Conservation (phyloP, 768 basidiomycete species). For the Leccinum longicurvipes region DNA sequence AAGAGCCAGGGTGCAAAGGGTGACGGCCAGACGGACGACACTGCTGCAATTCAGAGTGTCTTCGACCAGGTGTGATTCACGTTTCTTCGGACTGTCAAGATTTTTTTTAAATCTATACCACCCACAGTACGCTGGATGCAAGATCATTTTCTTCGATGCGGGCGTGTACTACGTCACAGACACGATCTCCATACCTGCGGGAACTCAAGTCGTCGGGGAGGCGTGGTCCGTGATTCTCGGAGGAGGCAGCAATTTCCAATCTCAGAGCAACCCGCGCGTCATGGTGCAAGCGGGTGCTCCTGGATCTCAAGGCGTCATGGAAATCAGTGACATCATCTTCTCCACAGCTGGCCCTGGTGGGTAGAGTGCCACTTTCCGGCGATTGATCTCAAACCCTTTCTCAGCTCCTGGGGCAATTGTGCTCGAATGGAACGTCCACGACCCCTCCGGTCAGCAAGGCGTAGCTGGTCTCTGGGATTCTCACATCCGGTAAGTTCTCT, state of each 20-base stretch:
- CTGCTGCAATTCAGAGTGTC: conserved; percentile 58
- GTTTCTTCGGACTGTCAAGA: not conserved
- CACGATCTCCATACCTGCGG: conserved; percentile 46
- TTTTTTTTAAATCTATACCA: not conserved
- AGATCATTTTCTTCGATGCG: conserved; percentile 79
- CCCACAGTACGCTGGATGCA: conserved; percentile 61
- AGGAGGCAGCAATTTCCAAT: conserved; percentile 39
- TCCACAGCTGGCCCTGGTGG: conserved; percentile 48
- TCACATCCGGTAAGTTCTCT: conserved; percentile 33
- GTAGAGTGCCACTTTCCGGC: not conserved
- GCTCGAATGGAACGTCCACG: conserved; percentile 60
- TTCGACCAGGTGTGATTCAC: conserved; percentile 45
- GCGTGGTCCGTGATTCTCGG: conserved; percentile 48
- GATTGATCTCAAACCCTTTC: not conserved
- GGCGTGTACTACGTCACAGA: conserved; percentile 46
- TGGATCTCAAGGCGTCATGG: conserved; percentile 48
- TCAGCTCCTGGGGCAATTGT: conserved; percentile 43
- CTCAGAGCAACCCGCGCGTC: conserved; percentile 36
- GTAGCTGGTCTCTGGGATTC: conserved; percentile 52
- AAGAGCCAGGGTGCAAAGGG: conserved; percentile 67
- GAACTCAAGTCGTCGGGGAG: conserved; percentile 47
- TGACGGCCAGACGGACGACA: conserved; percentile 75
- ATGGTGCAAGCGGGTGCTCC: conserved; percentile 43
- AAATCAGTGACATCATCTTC: conserved; percentile 65
- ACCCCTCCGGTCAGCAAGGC: conserved; percentile 48